A percentile compares a stretch with the other conserved stretches of the same genome.
These are phyloP conservation scores for Paxillus rubicundulus DNA, from an alignment of 768 basidiomycete species.

Conservation along the genomic window DNA sequence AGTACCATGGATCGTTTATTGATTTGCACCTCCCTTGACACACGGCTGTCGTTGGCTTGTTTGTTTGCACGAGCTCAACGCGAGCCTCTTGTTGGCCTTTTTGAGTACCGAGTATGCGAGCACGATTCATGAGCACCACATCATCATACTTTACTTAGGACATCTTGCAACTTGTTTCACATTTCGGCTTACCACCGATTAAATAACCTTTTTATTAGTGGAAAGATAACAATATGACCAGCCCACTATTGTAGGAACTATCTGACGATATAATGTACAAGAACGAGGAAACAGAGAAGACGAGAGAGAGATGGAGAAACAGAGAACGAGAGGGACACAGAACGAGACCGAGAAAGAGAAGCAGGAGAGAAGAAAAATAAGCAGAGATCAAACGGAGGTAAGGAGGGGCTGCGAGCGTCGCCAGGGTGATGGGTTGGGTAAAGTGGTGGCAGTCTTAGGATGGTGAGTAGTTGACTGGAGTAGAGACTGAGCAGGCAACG, in stretches of 20 bases:
- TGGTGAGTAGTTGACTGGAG: not conserved
- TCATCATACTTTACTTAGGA: not conserved
- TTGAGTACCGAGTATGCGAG: not conserved
- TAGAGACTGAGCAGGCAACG: slow-evolving; percentile 11
- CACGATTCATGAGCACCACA: not conserved
- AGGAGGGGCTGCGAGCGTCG: slow-evolving; percentile 13
- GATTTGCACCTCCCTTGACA: slow-evolving; percentile 17
- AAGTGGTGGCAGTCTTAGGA: not conserved
- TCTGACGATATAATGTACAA: slow-evolving; percentile 43
- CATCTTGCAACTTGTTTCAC: not conserved
- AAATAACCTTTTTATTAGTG: slow-evolving; percentile 50
- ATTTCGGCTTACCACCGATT: slow-evolving; percentile 8
- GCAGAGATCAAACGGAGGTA: not conserved
- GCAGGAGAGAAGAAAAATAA: not conserved
- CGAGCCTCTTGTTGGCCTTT: no score
- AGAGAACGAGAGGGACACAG: not conserved
- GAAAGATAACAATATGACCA: slow-evolving; percentile 61
- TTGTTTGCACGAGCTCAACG: not conserved
- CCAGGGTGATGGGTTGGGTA: slow-evolving; percentile 9
- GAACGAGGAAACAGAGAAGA: slow-evolving; percentile 22
- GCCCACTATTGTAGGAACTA: slow-evolving; percentile 52
- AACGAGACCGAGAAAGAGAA: not conserved
- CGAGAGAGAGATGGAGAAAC: slow-evolving; percentile 18
- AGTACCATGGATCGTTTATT: slow-evolving; percentile 83
- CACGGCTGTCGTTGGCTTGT: not conserved